Evolutionary conservation across 495 filamentous ascomycete genomes (phyloP), one percentile per base, ranked within the genome.

Genomic region (Staphylotrichum tortipilum): DNA sequence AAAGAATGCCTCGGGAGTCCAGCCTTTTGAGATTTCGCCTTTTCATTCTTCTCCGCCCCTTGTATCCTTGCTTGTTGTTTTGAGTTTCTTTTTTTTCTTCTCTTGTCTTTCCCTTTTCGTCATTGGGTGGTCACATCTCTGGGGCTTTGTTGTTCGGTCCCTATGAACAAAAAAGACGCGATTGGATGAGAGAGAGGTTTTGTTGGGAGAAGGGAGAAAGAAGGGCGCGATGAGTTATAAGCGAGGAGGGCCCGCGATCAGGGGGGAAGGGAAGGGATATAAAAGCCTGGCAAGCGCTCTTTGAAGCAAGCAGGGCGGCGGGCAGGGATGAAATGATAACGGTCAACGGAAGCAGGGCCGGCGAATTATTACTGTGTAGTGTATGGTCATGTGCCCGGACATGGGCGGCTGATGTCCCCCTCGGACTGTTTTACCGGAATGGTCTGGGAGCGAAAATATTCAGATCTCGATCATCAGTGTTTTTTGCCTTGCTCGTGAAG

Each of bases 1-100:
- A 50, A 52, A 47, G 44, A 49, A 49, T 33, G 45, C 47, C 53
- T 52, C 49, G 24, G 40, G 50, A 52, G 43, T 34, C 41, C 17
- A 46, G 46, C 53, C 39, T 49, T 44, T 47, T 40, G 22, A 29
- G 35, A 42, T 22, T 49, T 46, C 37, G 38, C 36, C 12, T 37
- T 44, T 31, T 31, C 39, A 36, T 14, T 38, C 34, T 41, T 22
- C 18, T 30, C 46, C 17, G 7, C 22, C n/a, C n/a, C 28, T 18
- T 6, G 22, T 28, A 10, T 24, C 4, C 29, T 31, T 41, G n/a
- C n/a, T n/a, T n/a, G n/a, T n/a, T 14, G 18, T 48, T 48, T 8
- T 46, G 7, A 40, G 19, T 35, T 12, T 33, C 17, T 45, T 33
- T 46, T 14, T 40, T 33, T 17, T 30, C 21, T 33, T 23, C 24